These are phyloP conservation scores for Pythium brachiatum DNA, from an alignment of 352 stramenopile genomes.

Conservation along the genomic window DNA sequence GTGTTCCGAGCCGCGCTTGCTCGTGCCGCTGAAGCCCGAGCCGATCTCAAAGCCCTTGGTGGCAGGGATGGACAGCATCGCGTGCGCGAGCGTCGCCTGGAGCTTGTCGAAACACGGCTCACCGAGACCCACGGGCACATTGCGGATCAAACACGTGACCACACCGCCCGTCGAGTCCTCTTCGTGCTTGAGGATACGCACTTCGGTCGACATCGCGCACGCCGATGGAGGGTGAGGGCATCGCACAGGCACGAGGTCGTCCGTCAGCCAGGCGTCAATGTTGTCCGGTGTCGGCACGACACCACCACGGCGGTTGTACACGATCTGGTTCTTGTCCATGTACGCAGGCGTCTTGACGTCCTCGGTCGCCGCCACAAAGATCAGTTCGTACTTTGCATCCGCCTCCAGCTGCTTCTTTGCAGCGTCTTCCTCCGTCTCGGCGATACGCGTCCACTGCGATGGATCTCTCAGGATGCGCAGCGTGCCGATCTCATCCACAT, in stretches of 20 bases:
- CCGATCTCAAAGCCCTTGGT: slow-evolving; percentile 99
- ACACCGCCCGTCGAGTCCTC: slow-evolving; percentile 93
- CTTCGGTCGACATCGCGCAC: slow-evolving; percentile 94
- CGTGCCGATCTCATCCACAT: slow-evolving; percentile 79
- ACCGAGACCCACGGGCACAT: slow-evolving; percentile 96
- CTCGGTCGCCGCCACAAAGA: slow-evolving; percentile 61
- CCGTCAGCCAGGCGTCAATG: slow-evolving; percentile 63
- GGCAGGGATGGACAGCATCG: slow-evolving; percentile 98
- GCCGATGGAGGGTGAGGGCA: slow-evolving; percentile 93
- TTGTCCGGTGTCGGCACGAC: slow-evolving; percentile 54
- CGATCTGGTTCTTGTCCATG: slow-evolving; percentile 92
- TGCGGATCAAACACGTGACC: slow-evolving; percentile 96
- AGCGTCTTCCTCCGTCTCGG: slow-evolving; percentile 29
- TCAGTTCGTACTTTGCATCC: slow-evolving; percentile 67
- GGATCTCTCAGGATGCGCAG: slow-evolving; percentile 80
- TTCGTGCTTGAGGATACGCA: slow-evolving; percentile 91
- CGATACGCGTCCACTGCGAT: slow-evolving; percentile 53
- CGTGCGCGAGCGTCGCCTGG: slow-evolving; percentile 97
- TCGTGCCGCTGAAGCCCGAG: slow-evolving; percentile 93
- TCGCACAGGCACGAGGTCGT: slow-evolving; percentile 89
- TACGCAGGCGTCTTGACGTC: slow-evolving; percentile 79
- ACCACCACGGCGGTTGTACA: slow-evolving; percentile 84
- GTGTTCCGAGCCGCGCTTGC: slow-evolving; percentile 96
- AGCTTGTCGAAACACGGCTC: slow-evolving; percentile 99
- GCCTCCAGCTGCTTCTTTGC: slow-evolving; percentile 49